Evolutionary conservation across 306 rosid species (phyloP).

Genomic region (Cicer judaicum): DNA sequence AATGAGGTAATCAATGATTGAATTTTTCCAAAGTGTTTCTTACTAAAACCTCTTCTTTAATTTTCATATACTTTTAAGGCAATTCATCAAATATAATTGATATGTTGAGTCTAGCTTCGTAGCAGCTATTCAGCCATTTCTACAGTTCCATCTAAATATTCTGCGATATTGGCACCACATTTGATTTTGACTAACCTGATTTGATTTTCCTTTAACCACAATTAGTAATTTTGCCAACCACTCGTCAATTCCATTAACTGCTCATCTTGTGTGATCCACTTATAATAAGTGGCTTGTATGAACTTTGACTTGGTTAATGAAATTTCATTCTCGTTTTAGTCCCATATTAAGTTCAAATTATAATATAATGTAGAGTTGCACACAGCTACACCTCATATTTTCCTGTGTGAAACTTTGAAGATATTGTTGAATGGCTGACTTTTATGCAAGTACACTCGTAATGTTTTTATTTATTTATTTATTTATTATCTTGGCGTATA

Average conservation of each 20-base stretch:
- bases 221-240: conserved; percentile 17
- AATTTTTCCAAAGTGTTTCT: conserved; percentile 34
- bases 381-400: conserved; percentile 23
- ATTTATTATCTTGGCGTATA: background rate
- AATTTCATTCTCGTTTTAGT: conserved; percentile 33
- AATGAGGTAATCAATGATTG: conserved; percentile 71
- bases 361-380: background rate
- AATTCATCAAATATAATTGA: conserved; percentile 7
- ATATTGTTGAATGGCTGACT: conserved; percentile 31
- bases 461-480: background rate
- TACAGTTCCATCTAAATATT: conserved; percentile 15
- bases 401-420: conserved; percentile 1
- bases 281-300: conserved; percentile 14
- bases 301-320: background rate
- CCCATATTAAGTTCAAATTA: conserved; percentile 1
- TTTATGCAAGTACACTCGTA: background rate
- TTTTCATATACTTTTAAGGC: conserved; percentile 26
- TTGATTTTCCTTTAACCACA: conserved; percentile 24
- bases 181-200: conserved; percentile 19
- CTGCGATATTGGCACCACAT: conserved; percentile 20
- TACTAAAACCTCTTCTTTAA: conserved; percentile 8
- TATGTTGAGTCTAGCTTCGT: conserved; percentile 31
- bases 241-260: conserved; percentile 1
- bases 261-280: conserved; percentile 20
- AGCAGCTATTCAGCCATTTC: conserved; percentile 16